phyloP scores from a whole-genome alignment of 768 basidiomycete species.

The Dentipellis fragilis region DNA sequence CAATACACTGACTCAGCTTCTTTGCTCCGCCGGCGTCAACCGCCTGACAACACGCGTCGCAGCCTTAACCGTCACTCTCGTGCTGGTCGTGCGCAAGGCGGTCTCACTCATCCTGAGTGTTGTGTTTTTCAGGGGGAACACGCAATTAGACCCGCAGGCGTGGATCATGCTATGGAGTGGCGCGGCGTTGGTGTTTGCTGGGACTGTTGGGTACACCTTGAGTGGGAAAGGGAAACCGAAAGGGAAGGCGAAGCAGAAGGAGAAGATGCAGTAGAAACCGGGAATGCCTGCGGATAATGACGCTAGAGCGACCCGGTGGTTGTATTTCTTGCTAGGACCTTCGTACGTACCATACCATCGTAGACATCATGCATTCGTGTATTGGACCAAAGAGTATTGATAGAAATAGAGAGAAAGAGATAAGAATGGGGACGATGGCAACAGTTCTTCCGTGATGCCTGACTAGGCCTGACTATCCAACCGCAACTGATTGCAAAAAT shows the following conservation, averaged over 20 bases:
- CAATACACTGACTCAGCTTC: conserved; percentile 75
- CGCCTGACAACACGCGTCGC: conserved; percentile 70
- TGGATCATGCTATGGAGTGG: conserved; percentile 55
- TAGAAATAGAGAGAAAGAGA: no score
- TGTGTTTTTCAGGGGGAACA: conserved; percentile 26
- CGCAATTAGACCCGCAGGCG: conserved; percentile 22
- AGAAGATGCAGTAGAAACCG: neutral
- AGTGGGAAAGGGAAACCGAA: conserved; percentile 18
- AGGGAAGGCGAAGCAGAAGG: conserved; percentile 10
- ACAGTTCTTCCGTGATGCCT: no score
- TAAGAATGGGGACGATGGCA: no score
- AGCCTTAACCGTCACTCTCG: conserved; percentile 67
- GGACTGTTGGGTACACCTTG: conserved; percentile 61
- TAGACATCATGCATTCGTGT: no score
- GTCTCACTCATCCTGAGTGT: conserved; percentile 68
- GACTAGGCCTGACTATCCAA: no score
- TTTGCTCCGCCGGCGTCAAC: conserved; percentile 85
- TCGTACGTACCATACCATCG: no score
- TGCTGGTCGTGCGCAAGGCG: conserved; percentile 76
- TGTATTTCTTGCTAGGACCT: neutral
- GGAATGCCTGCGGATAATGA: neutral
- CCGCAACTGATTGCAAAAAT: neutral
- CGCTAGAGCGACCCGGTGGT: neutral
- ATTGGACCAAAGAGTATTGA: no score
- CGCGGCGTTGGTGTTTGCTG: conserved; percentile 55